Evolutionary conservation across 1,284 basidiomycete species (phyloP), one percentile per base, ranked within the genome.

Genomic region (Cystobasidium sp.): DNA sequence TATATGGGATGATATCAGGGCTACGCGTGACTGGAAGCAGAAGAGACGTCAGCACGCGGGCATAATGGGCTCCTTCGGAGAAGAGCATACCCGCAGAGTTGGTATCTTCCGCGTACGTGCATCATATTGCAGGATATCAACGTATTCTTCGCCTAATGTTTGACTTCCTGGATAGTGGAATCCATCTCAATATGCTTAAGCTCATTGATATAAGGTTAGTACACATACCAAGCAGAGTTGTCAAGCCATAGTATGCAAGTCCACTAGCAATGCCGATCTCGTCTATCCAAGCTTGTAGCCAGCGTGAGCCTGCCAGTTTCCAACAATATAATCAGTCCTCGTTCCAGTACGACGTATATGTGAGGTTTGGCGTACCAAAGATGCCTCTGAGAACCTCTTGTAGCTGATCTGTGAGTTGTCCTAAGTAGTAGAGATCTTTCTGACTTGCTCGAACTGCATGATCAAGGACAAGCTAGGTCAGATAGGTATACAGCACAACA

Each of bases 111-210:
- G 79, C 6, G 76, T 79, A 6, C 69, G 66, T 6, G 70, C 63
- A 31, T 79, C 76, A 46, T 80, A 78, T 72, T 83, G 82, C 52
- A 83, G 77, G 31, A 81, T 79, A 68, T 83, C 82, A 63, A 82
- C 82, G 70, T 84, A 84, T 76, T 84, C 83, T 68, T 84, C 83
- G 0, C 83, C 83, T 6, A 84, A 77, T 20, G 83, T 84, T 77
- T 84, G 83, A 1, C 82, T 80, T 3, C 83, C 83, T 76, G 77
- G 55, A 1, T 37, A 73, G 0, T 8, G 55, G 39, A 61, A 5
- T 16, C 1, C 43, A 44, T 51, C 31, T 22, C 14, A 20, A 24
- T 5, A n/a, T 55, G 16, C 24, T 16, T 14, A 14, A 37, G 55
- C 55, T 14, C 55, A 58, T 39, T 22, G 16, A 24, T n/a, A 12